Evolutionary conservation across 192 early-diverging fungal genomes (phyloP).

Genomic region (Linnemannia schmuckeri): DNA sequence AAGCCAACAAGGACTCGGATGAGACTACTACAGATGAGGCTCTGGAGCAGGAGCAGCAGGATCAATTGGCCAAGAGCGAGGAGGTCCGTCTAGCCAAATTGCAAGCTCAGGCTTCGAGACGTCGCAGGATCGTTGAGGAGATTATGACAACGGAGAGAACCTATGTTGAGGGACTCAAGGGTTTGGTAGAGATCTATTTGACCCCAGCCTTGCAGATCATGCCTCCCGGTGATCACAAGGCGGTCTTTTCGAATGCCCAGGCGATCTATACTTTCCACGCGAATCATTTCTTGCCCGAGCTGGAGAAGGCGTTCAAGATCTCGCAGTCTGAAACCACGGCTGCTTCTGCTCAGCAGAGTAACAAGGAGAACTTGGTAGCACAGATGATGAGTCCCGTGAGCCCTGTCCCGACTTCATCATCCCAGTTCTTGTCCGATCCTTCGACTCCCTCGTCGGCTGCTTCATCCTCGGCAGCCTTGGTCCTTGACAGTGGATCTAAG

Average conservation of each 20-base stretch:
- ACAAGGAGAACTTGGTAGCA: not conserved
- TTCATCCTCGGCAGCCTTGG: conserved; percentile 53
- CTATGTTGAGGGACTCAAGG: conserved; percentile 86
- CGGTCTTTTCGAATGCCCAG: conserved; percentile 83
- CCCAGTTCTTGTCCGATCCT: conserved; percentile 10
- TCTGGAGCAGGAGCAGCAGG: conserved; percentile 12
- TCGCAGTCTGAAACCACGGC: not conserved
- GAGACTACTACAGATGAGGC: conserved; percentile 7
- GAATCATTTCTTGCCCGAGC: conserved; percentile 76
- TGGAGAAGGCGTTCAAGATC: conserved; percentile 56
- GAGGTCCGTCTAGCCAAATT: conserved; percentile 54
- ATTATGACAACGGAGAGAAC: conserved; percentile 88
- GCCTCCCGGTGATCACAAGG: conserved; percentile 67
- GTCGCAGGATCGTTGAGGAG: conserved; percentile 79
- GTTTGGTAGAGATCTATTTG: conserved; percentile 70
- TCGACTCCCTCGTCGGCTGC: conserved; percentile 8
- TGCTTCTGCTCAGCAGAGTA: not conserved
- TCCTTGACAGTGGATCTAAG: not conserved
- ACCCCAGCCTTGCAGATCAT: conserved; percentile 59
- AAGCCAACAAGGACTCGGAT: conserved; percentile 1
- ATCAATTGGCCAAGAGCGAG: conserved; percentile 43
- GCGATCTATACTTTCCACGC: conserved; percentile 82
- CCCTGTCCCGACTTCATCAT: conserved; percentile 35
- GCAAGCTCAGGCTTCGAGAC: conserved; percentile 52
- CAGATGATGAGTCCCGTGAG: conserved; percentile 28